A percentile compares a stretch with the other conserved stretches of the same genome.
Evolutionary conservation across 768 basidiomycete species (phyloP).

Genomic region (Royoungia palumana): DNA sequence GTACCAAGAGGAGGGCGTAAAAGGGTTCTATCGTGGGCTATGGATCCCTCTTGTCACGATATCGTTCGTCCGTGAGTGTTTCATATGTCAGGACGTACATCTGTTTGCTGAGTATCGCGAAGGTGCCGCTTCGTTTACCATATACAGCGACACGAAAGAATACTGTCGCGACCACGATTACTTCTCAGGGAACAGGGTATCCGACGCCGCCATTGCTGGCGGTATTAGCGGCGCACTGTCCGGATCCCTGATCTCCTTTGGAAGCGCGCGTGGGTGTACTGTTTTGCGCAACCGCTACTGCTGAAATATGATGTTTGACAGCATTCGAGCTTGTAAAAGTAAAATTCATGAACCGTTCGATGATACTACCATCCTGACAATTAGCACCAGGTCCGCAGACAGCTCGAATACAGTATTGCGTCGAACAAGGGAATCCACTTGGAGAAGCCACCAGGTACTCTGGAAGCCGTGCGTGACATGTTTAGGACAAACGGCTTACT

Average conservation of each 20-base stretch:
- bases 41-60: conserved; percentile 95
- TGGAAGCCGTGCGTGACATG: conserved; percentile 78
- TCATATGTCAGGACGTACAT: neutral
- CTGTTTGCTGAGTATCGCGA: conserved; percentile 6
- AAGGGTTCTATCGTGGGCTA: conserved; percentile 86
- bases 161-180: conserved; percentile 56
- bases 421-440: conserved; percentile 70
- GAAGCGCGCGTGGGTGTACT: conserved; percentile 75
- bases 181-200: conserved; percentile 53
- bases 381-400: conserved; percentile 69
- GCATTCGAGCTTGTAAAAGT: conserved; percentile 98
- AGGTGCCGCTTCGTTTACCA: conserved; percentile 91
- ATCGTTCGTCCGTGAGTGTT: conserved; percentile 85
- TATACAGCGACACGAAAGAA: conserved; percentile 84
- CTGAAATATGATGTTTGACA: conserved; percentile 19
- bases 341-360: conserved; percentile 10
- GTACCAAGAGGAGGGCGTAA: conserved; percentile 80
- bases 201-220: conserved; percentile 74
- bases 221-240: conserved; percentile 85
- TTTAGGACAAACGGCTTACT: conserved; percentile 56
- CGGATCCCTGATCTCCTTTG: conserved; percentile 85
- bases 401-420: conserved; percentile 90
- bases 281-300: conserved; percentile 14
- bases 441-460: conserved; percentile 72
- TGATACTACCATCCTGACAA: conserved; percentile 7